A percentile compares a stretch with the other conserved stretches of the same genome.
phyloP scores from a whole-genome alignment of 768 basidiomycete genomes.

The Leccinum boreale region DNA sequence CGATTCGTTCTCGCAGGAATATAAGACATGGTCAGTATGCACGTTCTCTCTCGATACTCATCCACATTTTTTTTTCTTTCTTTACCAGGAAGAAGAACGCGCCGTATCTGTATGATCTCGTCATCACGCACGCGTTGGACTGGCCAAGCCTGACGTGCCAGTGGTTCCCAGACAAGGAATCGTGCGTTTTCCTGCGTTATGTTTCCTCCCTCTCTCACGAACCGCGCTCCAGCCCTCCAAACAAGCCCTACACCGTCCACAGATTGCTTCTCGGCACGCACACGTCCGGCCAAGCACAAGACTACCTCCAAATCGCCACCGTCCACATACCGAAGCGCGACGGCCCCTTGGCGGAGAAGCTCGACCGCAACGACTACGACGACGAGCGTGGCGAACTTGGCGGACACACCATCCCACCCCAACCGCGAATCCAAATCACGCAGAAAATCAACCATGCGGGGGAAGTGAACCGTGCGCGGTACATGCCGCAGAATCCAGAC shows the following conservation, averaged over 20 bases:
- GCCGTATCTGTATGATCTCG: constrained; percentile 95
- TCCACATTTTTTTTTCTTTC: neutral
- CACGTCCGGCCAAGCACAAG: constrained; percentile 91
- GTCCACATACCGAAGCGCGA: constrained; percentile 89
- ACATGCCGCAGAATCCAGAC: constrained; percentile 99
- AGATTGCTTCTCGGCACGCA: constrained; percentile 95
- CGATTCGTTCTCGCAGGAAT: constrained; percentile 50
- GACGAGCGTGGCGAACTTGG: constrained; percentile 94
- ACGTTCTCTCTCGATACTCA: neutral
- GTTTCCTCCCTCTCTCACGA: neutral
- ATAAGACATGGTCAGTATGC: constrained; percentile 72
- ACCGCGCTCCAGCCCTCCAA: constrained; percentile 58
- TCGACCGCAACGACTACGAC: constrained; percentile 80
- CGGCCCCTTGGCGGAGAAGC: constrained; percentile 65
- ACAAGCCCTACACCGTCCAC: constrained; percentile 94
- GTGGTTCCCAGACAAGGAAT: constrained; percentile 98
- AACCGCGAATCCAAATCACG: constrained; percentile 83
- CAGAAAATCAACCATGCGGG: constrained; percentile 95
- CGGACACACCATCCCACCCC: constrained; percentile 81
- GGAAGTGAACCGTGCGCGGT: constrained; percentile 95
- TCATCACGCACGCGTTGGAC: constrained; percentile 95
- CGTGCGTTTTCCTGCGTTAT: constrained; percentile 47
- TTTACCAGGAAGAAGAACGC: constrained; percentile 87
- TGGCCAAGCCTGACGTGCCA: constrained; percentile 98
- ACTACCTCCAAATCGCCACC: constrained; percentile 93